Base-by-base conservation (phyloP, 208 protist genomes). In the Leishmania mexicana region DNA sequence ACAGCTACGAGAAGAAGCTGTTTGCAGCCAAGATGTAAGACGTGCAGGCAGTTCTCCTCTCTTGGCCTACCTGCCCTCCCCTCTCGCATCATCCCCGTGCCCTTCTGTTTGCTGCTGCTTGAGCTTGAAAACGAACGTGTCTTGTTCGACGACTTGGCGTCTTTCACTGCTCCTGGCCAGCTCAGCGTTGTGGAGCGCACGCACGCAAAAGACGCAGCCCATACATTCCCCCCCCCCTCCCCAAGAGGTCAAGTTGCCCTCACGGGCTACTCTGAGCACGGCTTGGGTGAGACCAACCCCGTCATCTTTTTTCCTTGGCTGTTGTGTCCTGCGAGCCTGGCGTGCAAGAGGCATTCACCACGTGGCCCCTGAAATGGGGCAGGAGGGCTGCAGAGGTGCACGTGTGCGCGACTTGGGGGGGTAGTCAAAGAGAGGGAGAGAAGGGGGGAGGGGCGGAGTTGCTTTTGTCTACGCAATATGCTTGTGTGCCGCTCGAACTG, bases 1-100 rank as follows among this genome's bases (percentile, higher is more conserved):
- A 97, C 85, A 95, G 91, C 80, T 98, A 97, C 86, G 95, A 98
- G 74, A 98, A 96, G 88, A 96, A 92, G 76, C 87, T 97, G 28
- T 97, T 96, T 70, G 85, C 92, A 0, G 92, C 94, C 47, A 96
- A 96, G 85, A 78, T 97, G 78, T 97, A 88, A 81, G 7, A 13
- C 13, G 57, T n/a, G 35, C 45, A 47, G 40, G 38, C 35, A 40
- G 8, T 8, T 31, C 21, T 21, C 57, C 5, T 68, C 38, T 57
- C 71, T 58, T 47, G 10, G 15, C n/a, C 21, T 64, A 13, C 51
- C 51, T 47, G 28, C 19, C 7, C 17, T n/a, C 17, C 35, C 53
- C 53, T 19, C 17, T 76, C 49, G n/a, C n/a, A 7, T 17, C 73
- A 51, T 64, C 49, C 10, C 42, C 51, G 15, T 15, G 38, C 17